Base-by-base conservation (phyloP, 2,329 filamentous ascomycete genomes). In the Calonectria hawksworthii region DNA sequence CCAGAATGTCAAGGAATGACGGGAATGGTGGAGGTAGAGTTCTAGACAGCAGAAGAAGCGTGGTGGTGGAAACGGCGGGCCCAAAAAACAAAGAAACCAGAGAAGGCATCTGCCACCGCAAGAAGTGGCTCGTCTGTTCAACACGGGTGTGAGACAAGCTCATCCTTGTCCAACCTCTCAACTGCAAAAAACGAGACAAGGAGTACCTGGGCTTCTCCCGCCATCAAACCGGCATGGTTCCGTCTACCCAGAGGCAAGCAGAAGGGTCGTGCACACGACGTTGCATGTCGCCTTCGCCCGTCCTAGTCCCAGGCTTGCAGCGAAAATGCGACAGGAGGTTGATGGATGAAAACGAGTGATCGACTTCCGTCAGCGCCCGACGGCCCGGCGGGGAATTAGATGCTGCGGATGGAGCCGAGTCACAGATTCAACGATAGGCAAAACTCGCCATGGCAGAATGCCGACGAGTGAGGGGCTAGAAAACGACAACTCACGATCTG, bases 401-500 rank as follows among this genome's bases (percentile, higher is more conserved):
- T 21, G 34, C 34, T 63, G 56, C 34, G 38, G 23, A 63, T 28
- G 34, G 56, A 63, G 56, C 56, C 23, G 7, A 65, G 32, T 67
- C 64, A 54, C 32, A 14, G 34, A 66, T 72, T 50, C 21, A 47
- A 26, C n/a, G n/a, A 65, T 64, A 34, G 61, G 30, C 52, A 36
- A 32, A 59, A 44, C 52, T 41, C n/a, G 36, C 36, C 38, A 63
- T 63, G 38, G 36, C 34, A 36, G 10, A 36, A 6, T 28, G 56
- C 41, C 16, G 56, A 63, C 56, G 28, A 36, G 54, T 44, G 56
- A 65, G 26, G 41, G 52, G 38, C 73, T 65, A 76, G 76, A 74
- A 76, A 72, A 72, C 38, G 54, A 64, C 73, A 41, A 66, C 63
- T 73, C 51, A 71, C 34, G 72, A 77, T 71, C 72, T 73, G 67